Base-by-base conservation (phyloP, 306 rosid species). In the Ormosia emarginata region DNA sequence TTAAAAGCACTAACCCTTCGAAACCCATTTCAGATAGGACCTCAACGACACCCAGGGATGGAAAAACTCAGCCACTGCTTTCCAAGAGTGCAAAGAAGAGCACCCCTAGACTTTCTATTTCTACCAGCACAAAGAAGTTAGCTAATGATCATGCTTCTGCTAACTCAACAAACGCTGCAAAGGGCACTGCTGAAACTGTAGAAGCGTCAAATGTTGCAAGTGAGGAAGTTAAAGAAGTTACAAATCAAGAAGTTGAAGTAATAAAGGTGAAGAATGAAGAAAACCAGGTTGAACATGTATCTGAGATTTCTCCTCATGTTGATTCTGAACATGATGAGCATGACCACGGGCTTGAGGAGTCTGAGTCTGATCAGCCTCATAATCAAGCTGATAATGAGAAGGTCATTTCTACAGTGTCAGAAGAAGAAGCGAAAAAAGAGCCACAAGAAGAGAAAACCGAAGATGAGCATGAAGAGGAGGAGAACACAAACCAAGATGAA, bases 61-160 rank as follows among this genome's bases (percentile, higher is more conserved):
- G 41, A 43, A 89, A 79, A 41, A 15, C 80, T 2, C 39, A 65
- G 62, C 39, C 70, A 9, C 30, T 7, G 3, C 3, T 7, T 24
- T 15, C 53, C 6, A 89, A 70, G 75, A 56, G 3, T 4, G 43
- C 40, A 30, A 78, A 57, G 37, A 90, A 83, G 85, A 78, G 75
- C 67, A 50, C 30, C 62, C 4, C 43, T 2, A 18, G 65, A 3
- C 6, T 4, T 73, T 14, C 24, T 36, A 2, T 36, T 52, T 17
- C 84, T 71, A 3, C 43, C 3, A 7, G 9, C 79, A 18, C 39
- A 8, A 81, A 34, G 61, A 37, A 18, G 74, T 39, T 18, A 36
- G 64, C 12, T 17, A 14, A 9, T 53, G 8, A 1, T 18, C 24
- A 37, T 74, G 61, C n/a, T 74, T 43, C 74, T 65, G 33, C 71